Evolutionary conservation across 2,329 filamentous ascomycete species (phyloP), one percentile per base, ranked within the genome.

Genomic region (Colletotrichum musicola): DNA sequence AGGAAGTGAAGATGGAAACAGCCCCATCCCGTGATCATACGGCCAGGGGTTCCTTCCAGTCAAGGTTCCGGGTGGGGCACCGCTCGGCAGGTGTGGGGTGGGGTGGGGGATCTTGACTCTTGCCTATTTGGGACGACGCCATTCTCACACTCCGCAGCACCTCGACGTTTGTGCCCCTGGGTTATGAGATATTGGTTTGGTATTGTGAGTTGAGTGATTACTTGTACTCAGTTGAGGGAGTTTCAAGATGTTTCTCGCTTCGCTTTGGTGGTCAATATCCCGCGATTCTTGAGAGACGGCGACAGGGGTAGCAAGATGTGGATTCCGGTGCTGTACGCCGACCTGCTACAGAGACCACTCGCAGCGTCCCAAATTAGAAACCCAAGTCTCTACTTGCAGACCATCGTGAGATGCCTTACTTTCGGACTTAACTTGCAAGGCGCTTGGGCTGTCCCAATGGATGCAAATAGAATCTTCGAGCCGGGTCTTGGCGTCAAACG

Each of bases 61-160:
- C 30, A 10, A 51, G 18, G 25, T n/a, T 61, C 20, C 1, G 20
- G 38, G 49, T 13, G 49, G 38, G 59, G 38, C 18, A 16, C 40
- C 10, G 40, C 40, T 35, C 30, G 9, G 14, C 10, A 14, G 6
- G 10, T n/a, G 35, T 18, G 7, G 40, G 18, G 20, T 18, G 7
- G 40, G 18, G 20, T 14, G 25, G 35, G 22, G 38, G 5, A 49
- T 40, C 56, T 42, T 46, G 27, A 14, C 35, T 40, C 56, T 61
- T 65, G 56, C 62, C 62, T n/a, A 54, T 49, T 61, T 65, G 38
- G 49, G 49, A 65, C 38, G 54, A 0, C 0, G 44, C 44, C 16
- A 18, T 35, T 35, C 30, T 20, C 44, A 20, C 44, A 47, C 40
- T 35, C 30, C 30, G 3, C 30, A 35, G 30, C 30, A 42, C 40